Conservation (phyloP, 352 stramenopile genomes). For the Pythium periplocum region DNA sequence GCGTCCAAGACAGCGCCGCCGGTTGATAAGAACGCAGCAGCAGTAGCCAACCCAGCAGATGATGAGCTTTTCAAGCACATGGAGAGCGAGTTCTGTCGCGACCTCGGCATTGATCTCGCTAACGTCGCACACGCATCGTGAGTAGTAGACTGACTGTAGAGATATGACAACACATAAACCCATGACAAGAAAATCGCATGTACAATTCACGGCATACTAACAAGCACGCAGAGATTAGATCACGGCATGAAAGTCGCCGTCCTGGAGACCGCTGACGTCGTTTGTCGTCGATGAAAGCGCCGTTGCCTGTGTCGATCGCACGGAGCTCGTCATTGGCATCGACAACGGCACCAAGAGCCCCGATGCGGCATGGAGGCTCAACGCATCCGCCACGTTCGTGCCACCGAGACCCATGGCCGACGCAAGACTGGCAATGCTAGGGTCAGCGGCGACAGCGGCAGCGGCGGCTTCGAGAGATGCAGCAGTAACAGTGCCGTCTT, state of each 20-base stretch:
- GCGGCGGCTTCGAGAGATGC: constrained; percentile 12
- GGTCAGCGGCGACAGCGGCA: background rate
- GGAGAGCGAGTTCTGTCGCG: constrained; percentile 70
- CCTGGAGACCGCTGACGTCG: constrained; percentile 2
- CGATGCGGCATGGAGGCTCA: too few relatives aligned
- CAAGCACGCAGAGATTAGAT: constrained; percentile 2
- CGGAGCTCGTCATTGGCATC: constrained; percentile 13
- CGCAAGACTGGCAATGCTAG: background rate
- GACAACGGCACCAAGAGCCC: constrained; percentile 15
- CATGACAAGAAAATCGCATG: too few relatives aligned
- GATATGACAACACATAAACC: too few relatives aligned
- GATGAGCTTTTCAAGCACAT: constrained; percentile 77
- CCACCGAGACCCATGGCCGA: background rate
- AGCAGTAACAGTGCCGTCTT: constrained; percentile 6
- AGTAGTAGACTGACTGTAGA: too few relatives aligned
- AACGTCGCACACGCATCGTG: constrained; percentile 1
- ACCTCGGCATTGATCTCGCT: constrained; percentile 50
- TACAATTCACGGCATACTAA: too few relatives aligned
- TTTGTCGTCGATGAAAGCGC: background rate
- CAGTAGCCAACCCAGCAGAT: constrained; percentile 15
- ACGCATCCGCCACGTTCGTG: too few relatives aligned
- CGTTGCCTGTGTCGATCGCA: background rate
- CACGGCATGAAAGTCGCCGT: constrained; percentile 17
- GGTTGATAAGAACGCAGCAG: background rate
- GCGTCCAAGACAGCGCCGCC: constrained; percentile 20